Conservation (phyloP, 116 monocot genomes). For the Iris pallida region DNA sequence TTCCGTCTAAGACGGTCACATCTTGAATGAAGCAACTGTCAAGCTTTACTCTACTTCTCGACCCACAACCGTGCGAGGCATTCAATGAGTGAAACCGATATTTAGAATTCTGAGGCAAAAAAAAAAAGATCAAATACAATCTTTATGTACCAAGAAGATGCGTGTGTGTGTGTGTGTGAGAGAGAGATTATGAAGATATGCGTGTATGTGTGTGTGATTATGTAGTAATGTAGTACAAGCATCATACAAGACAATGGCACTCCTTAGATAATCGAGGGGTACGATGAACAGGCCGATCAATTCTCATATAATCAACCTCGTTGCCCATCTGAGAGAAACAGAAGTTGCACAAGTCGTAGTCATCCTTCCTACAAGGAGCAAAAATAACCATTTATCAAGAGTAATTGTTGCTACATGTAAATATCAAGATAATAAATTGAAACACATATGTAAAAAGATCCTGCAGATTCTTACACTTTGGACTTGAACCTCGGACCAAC, state of each 20-base stretch:
- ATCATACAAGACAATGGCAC: constrained; percentile 21
- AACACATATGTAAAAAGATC: background rate
- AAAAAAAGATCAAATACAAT: background rate
- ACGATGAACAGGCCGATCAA: constrained; percentile 32
- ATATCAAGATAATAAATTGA: background rate
- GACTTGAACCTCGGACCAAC: constrained; percentile 75
- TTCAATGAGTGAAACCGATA: background rate
- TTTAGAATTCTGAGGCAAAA: constrained; percentile 27
- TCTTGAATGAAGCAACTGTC: constrained; percentile 73
- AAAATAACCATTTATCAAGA: background rate
- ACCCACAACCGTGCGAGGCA: constrained; percentile 17
- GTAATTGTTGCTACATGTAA: background rate
- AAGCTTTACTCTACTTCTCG: constrained; percentile 32
- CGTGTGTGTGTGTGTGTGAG: too few species aligned
- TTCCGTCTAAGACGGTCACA: constrained; percentile 80
- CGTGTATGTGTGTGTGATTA: background rate
- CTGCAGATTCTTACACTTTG: constrained; percentile 46
- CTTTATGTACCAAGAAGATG: too few species aligned
- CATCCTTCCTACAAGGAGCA: constrained; percentile 48
- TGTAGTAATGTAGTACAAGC: constrained; percentile 1
- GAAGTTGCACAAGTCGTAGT: constrained; percentile 71
- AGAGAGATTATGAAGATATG: background rate
- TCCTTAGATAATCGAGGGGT: constrained; percentile 25
- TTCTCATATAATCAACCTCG: constrained; percentile 63
- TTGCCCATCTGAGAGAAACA: constrained; percentile 61